Conservation (phyloP, 768 basidiomycete species). For the Suillus occidentalis region DNA sequence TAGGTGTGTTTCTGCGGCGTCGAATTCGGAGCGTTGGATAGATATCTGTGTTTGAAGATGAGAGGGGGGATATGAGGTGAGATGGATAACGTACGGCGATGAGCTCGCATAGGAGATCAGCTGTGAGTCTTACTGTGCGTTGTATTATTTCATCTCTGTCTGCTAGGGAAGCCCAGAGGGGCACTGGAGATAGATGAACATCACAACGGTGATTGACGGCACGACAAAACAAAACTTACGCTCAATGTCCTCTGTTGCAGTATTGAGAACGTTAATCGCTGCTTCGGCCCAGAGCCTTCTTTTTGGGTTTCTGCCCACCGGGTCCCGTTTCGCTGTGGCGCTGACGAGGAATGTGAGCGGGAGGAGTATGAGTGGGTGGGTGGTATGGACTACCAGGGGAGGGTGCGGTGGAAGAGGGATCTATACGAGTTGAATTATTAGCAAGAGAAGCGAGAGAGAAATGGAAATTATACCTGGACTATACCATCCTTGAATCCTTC, state of each 20-base stretch:
- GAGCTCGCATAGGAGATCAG: slow-evolving; percentile 71
- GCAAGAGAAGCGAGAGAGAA: neutral
- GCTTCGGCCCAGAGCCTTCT: slow-evolving; percentile 68
- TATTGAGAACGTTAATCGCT: slow-evolving; percentile 44
- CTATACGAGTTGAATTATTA: neutral
- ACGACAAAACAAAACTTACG: slow-evolving; percentile 20
- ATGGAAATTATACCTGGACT: slow-evolving; percentile 32
- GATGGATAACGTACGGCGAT: slow-evolving; percentile 46
- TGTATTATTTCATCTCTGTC: slow-evolving; percentile 51
- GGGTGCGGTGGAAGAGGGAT: slow-evolving; percentile 35
- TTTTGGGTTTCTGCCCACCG: slow-evolving; percentile 73
- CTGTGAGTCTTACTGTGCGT: slow-evolving; percentile 60
- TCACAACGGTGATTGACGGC: neutral
- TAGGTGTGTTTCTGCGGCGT: slow-evolving; percentile 53
- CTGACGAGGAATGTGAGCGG: slow-evolving; percentile 68
- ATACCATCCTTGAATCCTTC: slow-evolving; percentile 41
- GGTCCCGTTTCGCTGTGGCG: slow-evolving; percentile 66
- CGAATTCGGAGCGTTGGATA: slow-evolving; percentile 65
- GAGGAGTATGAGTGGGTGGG: slow-evolving; percentile 67
- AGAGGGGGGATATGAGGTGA: neutral
- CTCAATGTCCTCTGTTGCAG: slow-evolving; percentile 25
- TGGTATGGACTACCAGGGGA: slow-evolving; percentile 55
- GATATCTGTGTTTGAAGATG: slow-evolving; percentile 41
- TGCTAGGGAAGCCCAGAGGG: slow-evolving; percentile 50
- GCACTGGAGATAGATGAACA: slow-evolving; percentile 37